These are phyloP conservation scores for Globisporangium cylindrosporum DNA, from an alignment of 352 stramenopile genomes.

Conservation along the genomic window DNA sequence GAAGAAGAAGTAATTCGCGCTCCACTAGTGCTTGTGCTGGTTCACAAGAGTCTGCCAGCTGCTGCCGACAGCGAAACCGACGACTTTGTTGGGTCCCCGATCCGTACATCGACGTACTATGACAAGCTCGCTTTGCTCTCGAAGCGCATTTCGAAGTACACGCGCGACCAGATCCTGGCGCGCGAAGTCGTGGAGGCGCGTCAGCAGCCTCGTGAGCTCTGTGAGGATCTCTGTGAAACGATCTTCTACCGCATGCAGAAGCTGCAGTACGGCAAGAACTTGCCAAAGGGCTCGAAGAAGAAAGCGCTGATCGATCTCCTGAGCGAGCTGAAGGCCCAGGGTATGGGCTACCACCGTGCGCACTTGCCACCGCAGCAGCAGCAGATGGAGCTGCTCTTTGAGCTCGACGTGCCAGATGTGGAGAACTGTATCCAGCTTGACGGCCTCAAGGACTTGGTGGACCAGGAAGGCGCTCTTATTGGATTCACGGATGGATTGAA, in stretches of 20 bases:
- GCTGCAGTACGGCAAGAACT: slow-evolving; percentile 69
- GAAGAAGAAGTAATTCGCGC: slow-evolving; percentile 11
- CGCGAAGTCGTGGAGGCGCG: slow-evolving; percentile 51
- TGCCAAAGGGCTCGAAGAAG: slow-evolving; percentile 96
- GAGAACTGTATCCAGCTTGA: slow-evolving; percentile 83
- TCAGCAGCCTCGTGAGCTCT: slow-evolving; percentile 71
- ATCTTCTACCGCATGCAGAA: slow-evolving; percentile 96
- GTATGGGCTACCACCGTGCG: slow-evolving; percentile 73
- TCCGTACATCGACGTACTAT: slow-evolving; percentile 34
- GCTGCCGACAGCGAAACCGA: slow-evolving; percentile 1
- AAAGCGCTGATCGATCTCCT: slow-evolving; percentile 96
- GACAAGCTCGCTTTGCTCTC: slow-evolving; percentile 52
- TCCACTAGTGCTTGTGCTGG: slow-evolving; percentile 13
- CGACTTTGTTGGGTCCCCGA: slow-evolving; percentile 9
- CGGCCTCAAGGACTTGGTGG: slow-evolving; percentile 43
- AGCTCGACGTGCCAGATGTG: slow-evolving; percentile 78
- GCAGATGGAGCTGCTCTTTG: slow-evolving; percentile 79
- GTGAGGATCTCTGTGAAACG: slow-evolving; percentile 88
- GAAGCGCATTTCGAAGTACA: slow-evolving; percentile 80
- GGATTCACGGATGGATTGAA: slow-evolving; percentile 16
- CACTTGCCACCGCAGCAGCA: slow-evolving; percentile 73
- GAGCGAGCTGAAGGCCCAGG: slow-evolving; percentile 81
- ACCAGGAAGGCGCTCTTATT: slow-evolving; percentile 18
- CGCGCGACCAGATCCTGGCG: slow-evolving; percentile 62
- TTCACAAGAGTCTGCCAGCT: slow-evolving; percentile 5